Evolutionary conservation across 2,329 filamentous ascomycete genomes (phyloP).

Genomic region (Aspergillus glaucus): DNA sequence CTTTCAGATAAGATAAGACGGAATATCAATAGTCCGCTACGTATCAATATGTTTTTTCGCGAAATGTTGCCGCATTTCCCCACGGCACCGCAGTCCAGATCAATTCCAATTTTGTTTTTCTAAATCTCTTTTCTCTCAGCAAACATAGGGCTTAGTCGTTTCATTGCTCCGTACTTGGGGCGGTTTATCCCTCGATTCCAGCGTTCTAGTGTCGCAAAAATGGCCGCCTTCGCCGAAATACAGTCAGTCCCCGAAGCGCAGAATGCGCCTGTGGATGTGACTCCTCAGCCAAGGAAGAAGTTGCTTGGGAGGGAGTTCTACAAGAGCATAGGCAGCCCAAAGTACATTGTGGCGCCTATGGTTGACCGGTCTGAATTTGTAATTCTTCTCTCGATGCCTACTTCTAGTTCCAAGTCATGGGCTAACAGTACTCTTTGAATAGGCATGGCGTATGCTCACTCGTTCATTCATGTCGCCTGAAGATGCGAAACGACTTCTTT

Average conservation of each 20-base stretch:
- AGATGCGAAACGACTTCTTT: conserved; percentile 61
- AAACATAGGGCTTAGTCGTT: conserved; percentile 28
- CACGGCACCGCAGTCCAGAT: conserved; percentile 4
- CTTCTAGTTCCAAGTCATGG: background rate
- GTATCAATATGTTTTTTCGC: conserved; percentile 15
- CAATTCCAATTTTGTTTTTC: conserved; percentile 2
- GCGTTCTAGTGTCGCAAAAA: conserved; percentile 15
- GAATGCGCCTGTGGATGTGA: conserved; percentile 12
- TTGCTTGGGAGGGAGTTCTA: conserved; percentile 86
- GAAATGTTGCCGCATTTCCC: conserved; percentile 10
- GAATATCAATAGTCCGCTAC: conserved; percentile 18
- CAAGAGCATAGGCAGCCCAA: conserved; percentile 87
- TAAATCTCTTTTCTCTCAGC: conserved; percentile 2
- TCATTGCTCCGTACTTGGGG: conserved; percentile 24
- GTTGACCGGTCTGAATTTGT: conserved; percentile 98
- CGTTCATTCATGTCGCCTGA: conserved; percentile 75
- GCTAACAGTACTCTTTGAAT: conserved; percentile 12
- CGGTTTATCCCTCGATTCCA: conserved; percentile 8
- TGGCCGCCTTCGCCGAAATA: conserved; percentile 19
- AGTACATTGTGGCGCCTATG: conserved; percentile 90
- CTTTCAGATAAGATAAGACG: conserved; percentile 24
- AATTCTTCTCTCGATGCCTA: conserved; percentile 30
- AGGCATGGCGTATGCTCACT: conserved; percentile 97
- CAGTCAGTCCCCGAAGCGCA: conserved; percentile 11
- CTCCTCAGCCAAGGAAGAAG: conserved; percentile 43